A percentile compares a stretch with the other conserved stretches of the same genome.
phyloP scores from a whole-genome alignment of 1,284 basidiomycete genomes.

The Sanghuangporus weigelae region DNA sequence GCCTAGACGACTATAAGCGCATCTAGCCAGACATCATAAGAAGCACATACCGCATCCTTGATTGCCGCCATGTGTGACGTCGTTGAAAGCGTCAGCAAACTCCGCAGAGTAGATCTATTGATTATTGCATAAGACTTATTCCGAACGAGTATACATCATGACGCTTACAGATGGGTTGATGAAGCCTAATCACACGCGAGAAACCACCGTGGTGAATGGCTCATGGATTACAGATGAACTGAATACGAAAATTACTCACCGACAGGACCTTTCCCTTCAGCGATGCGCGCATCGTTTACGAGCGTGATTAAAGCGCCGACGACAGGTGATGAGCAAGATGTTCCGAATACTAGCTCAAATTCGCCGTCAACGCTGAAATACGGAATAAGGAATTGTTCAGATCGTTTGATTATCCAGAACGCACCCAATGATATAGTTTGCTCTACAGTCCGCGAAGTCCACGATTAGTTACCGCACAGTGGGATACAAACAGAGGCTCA shows the following conservation, averaged over 20 bases:
- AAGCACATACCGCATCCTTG: slow-evolving; percentile 22
- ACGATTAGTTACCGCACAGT: not conserved
- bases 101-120: slow-evolving; percentile 26
- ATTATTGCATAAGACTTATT: not conserved
- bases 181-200: slow-evolving; percentile 16
- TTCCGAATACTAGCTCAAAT: slow-evolving; percentile 23
- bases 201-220: not conserved
- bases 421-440: slow-evolving; percentile 22
- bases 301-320: slow-evolving; percentile 29
- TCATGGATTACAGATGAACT: not conserved
- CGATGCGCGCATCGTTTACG: slow-evolving; percentile 31
- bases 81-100: slow-evolving; percentile 27
- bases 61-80: slow-evolving; percentile 31
- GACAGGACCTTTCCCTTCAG: slow-evolving; percentile 25
- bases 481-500: not conserved
- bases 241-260: slow-evolving; percentile 13
- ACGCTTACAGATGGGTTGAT: slow-evolving; percentile 20
- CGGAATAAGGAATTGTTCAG: slow-evolving; percentile 12
- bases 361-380: slow-evolving; percentile 17
- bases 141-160: not conserved
- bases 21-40: not conserved
- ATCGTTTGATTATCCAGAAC: not conserved
- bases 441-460: slow-evolving; percentile 2
- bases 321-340: slow-evolving; percentile 25
- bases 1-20: not conserved